These are phyloP conservation scores for Detonula confervacea DNA, from an alignment of 352 stramenopile species.

Conservation along the genomic window DNA sequence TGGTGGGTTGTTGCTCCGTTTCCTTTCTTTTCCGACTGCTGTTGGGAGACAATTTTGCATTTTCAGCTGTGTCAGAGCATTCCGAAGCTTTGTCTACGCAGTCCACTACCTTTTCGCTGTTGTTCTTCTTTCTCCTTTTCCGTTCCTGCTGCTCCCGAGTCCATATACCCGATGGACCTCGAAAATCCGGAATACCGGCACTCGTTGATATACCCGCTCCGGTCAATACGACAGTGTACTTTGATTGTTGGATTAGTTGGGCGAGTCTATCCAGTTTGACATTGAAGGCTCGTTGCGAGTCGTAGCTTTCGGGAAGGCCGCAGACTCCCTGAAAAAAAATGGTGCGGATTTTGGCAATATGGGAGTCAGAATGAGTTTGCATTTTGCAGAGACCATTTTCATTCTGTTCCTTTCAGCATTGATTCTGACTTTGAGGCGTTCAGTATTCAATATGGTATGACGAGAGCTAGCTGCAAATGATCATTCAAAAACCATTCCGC, in stretches of 20 bases:
- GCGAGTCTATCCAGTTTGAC: conserved; percentile 72
- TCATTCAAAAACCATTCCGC: neutral
- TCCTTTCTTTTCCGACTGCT: conserved; percentile 6
- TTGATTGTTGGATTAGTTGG: conserved; percentile 59
- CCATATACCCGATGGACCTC: conserved; percentile 83
- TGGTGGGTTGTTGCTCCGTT: neutral
- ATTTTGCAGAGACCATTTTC: no score
- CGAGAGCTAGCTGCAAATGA: neutral
- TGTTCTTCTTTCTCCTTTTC: conserved; percentile 46
- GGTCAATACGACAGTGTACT: conserved; percentile 80
- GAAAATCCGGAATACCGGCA: conserved; percentile 83
- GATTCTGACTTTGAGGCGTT: neutral
- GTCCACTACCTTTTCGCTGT: conserved; percentile 30
- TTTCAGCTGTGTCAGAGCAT: no score
- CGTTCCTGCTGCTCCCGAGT: conserved; percentile 71
- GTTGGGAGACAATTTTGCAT: no score
- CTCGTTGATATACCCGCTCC: conserved; percentile 83
- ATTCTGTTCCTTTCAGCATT: neutral
- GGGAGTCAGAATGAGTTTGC: no score
- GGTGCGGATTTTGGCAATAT: no score
- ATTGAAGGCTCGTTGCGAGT: conserved; percentile 61
- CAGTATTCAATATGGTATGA: neutral
- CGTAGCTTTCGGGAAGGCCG: conserved; percentile 79
- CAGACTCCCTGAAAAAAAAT: conserved; percentile 68
- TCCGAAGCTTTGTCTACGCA: neutral